Conservation (phyloP, 2,329 filamentous ascomycete species). For the Colletotrichum neosansevieriae region DNA sequence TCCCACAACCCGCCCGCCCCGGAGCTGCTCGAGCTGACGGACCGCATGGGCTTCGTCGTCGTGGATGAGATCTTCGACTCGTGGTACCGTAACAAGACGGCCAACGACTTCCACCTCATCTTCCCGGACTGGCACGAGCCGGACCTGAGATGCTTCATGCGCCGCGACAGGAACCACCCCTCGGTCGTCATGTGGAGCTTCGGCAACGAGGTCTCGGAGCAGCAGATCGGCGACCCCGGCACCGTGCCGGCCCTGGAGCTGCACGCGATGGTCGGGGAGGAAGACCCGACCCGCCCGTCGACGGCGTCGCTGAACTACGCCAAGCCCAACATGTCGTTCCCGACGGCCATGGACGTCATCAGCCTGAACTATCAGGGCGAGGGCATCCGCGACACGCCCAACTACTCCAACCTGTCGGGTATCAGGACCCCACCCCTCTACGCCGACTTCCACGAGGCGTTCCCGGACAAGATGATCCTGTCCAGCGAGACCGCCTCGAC, state of each 20-base stretch:
- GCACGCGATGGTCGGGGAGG: slow-evolving; percentile 55
- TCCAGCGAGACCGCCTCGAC: slow-evolving; percentile 57
- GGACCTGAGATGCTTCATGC: slow-evolving; percentile 63
- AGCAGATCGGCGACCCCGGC: slow-evolving; percentile 50
- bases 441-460: slow-evolving; percentile 56
- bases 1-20: slow-evolving; percentile 66
- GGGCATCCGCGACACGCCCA: slow-evolving; percentile 51
- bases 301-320: slow-evolving; percentile 63
- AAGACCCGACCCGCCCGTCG: slow-evolving; percentile 60
- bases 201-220: slow-evolving; percentile 67
- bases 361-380: slow-evolving; percentile 69
- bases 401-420: slow-evolving; percentile 48
- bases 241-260: slow-evolving; percentile 51
- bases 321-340: slow-evolving; percentile 52
- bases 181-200: slow-evolving; percentile 65
- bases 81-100: slow-evolving; percentile 60
- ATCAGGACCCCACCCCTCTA: slow-evolving; percentile 50
- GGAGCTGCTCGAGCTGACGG: slow-evolving; percentile 62
- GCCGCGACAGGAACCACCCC: slow-evolving; percentile 67
- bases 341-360: slow-evolving; percentile 59
- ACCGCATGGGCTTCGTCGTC: slow-evolving; percentile 62
- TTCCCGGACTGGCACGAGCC: slow-evolving; percentile 66
- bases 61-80: slow-evolving; percentile 67
- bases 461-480: slow-evolving; percentile 61
- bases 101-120: slow-evolving; percentile 63